Percentiles rank a stretch among this genome's conserved stretches.
Evolutionary conservation across 116 monocot genomes (phyloP).

Genomic region (Dioscorea cayenensis): DNA sequence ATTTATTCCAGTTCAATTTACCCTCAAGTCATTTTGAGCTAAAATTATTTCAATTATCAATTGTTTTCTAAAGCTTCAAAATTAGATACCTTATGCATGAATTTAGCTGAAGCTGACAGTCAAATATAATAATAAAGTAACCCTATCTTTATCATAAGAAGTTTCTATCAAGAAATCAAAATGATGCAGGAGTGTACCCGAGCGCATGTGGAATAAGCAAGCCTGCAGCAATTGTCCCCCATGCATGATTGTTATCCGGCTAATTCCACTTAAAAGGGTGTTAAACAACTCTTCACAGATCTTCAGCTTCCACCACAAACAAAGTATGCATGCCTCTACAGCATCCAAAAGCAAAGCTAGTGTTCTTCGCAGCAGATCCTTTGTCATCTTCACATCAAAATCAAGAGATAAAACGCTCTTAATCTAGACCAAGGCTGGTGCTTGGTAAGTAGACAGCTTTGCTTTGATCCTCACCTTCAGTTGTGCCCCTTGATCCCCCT

Average conservation of each 20-base stretch:
- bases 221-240: slow-evolving; percentile 84
- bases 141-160: too few species aligned
- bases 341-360: slow-evolving; percentile 85
- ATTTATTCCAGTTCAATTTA: too few species aligned
- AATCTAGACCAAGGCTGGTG: slow-evolving; percentile 50
- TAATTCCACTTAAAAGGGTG: slow-evolving; percentile 68
- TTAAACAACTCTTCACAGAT: slow-evolving; percentile 88
- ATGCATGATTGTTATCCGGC: slow-evolving; percentile 78
- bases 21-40: too few species aligned
- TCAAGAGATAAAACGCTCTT: slow-evolving; percentile 61
- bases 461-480: slow-evolving; percentile 70
- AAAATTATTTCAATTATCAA: too few species aligned
- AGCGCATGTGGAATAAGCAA: slow-evolving; percentile 80
- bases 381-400: slow-evolving; percentile 60
- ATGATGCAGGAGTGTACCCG: slow-evolving; percentile 34
- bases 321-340: slow-evolving; percentile 80
- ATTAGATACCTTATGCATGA: too few species aligned
- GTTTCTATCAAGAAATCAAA: too few species aligned
- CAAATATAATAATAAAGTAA: too few species aligned
- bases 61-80: too few species aligned
- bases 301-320: slow-evolving; percentile 80
- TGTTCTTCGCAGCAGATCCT: slow-evolving; percentile 65
- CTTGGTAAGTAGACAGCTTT: slow-evolving; percentile 78
- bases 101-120: too few species aligned
- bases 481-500: slow-evolving; percentile 79